Base-by-base conservation (phyloP, 768 basidiomycete genomes). In the Asterophora lycoperdoides region DNA sequence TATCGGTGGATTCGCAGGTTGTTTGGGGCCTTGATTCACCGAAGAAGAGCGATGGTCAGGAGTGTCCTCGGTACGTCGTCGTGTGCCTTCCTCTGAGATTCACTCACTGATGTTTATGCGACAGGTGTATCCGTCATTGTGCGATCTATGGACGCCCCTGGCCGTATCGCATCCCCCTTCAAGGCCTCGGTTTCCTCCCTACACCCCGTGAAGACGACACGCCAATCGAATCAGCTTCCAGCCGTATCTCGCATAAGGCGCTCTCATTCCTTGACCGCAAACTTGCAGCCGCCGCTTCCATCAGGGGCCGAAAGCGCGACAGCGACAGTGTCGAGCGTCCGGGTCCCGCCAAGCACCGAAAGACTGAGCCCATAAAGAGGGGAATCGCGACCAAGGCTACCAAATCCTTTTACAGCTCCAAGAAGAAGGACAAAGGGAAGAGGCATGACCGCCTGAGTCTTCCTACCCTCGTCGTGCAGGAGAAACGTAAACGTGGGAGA, bases 41-140 rank as follows among this genome's bases (percentile, higher is more conserved):
- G 41, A 78, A 77, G 63, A 81, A 78, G 59, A 83, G 81, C 64
- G 71, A 71, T 52, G 77, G 78, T 51, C 78, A 80, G 52, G 84
- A 87, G 23, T 91, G 89, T 64, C 86, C 86, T 48, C 75, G 89
- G 88, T 91, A 63, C 54, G 77, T 68, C 44, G 29, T 51, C 53
- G 18, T 34, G 51, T 43, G 34, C 40, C 17, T 13, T 50, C 53
- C 45, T 17, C 49, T 30, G 43, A 52, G 38, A 36, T 14, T 17
- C 41, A 35, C 56, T 42, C 43, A 18, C 14, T 46, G 35, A 36
- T 34, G 6, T 10, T 7, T 13, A 39, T 39, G 35, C 20, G 26
- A 41, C 37, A 89, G 88, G 50, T 91, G 89, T 62, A 74, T 90
- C 65, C 84, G 89, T 15, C 89, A 91, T 64, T 78, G 73, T 57